These are phyloP conservation scores for Ploettnerulaceae sp. DNA, from an alignment of 2,329 filamentous ascomycete species.

Conservation along the genomic window DNA sequence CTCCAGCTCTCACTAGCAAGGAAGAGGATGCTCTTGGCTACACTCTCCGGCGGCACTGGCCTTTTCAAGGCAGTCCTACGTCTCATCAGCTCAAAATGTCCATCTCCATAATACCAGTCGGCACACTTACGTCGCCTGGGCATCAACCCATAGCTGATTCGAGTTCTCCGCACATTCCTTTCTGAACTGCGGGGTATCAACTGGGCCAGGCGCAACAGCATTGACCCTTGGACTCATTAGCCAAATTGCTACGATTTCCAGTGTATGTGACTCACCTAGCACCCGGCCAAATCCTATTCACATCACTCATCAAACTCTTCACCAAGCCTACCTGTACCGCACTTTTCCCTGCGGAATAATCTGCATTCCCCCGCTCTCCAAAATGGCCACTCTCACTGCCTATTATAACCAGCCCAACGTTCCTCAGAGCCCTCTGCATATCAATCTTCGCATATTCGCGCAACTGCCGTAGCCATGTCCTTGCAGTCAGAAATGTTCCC, in stretches of 20 bases:
- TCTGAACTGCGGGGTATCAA: conserved; percentile 40
- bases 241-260: not conserved
- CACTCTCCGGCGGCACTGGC: conserved; percentile 37
- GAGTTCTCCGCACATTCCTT: conserved; percentile 38
- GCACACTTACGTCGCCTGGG: conserved; percentile 40
- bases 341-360: conserved; percentile 42
- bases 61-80: conserved; percentile 35
- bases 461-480: conserved; percentile 40
- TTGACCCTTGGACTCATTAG: conserved; percentile 39
- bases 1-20: conserved; percentile 44
- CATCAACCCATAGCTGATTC: conserved; percentile 38
- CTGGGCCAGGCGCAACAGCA: conserved; percentile 43
- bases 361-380: conserved; percentile 39
- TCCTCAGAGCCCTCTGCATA: conserved; percentile 26
- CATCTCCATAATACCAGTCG: no score
- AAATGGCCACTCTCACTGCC: conserved; percentile 43
- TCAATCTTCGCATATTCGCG: conserved; percentile 17
- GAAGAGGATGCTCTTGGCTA: conserved; percentile 42
- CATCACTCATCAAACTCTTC: conserved; percentile 39
- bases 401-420: conserved; percentile 41
- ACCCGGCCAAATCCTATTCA: conserved; percentile 34
- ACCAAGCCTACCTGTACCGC: conserved; percentile 43
- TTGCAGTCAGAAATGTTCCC: conserved; percentile 41
- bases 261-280: conserved; percentile 16
- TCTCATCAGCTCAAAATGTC: not conserved